Conservation (phyloP, 306 rosid genomes). For the Alnus rubra region DNA sequence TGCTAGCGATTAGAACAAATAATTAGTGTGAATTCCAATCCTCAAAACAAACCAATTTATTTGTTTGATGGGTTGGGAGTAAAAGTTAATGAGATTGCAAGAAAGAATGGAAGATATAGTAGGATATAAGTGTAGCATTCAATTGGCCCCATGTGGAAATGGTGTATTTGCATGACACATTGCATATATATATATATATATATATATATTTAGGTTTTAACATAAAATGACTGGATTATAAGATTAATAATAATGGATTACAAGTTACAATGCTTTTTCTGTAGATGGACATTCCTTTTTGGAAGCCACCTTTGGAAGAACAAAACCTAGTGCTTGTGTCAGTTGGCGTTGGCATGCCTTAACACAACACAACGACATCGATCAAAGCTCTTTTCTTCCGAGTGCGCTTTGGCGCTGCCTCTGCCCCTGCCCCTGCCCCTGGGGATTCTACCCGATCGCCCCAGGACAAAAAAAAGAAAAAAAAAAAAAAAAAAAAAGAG, state of each 20-base stretch:
- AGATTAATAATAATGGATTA: constrained; percentile 1
- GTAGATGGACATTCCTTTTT: constrained; percentile 33
- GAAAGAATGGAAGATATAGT: neutral
- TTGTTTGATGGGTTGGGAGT: neutral
- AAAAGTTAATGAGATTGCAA: neutral
- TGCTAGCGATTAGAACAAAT: no score
- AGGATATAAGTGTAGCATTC: neutral
- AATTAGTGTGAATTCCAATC: no score
- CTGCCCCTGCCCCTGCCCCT: constrained; percentile 14
- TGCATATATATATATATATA: no score
- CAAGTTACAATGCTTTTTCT: constrained; percentile 32
- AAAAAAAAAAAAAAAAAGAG: no score
- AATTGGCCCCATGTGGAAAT: neutral
- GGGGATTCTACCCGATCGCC: constrained; percentile 27
- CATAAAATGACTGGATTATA: no score
- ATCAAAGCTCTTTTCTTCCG: constrained; percentile 32
- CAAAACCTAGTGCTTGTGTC: constrained; percentile 72
- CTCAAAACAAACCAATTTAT: neutral
- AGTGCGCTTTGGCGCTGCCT: neutral
- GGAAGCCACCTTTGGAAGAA: constrained; percentile 47
- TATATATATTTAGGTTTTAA: no score
- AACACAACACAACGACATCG: constrained; percentile 18
- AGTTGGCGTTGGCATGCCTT: constrained; percentile 78
- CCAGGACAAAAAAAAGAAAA: constrained; percentile 17
- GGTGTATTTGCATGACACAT: no score